Evolutionary conservation across 2,329 filamentous ascomycete species (phyloP).

Genomic region (Acrodontium crateriforme): DNA sequence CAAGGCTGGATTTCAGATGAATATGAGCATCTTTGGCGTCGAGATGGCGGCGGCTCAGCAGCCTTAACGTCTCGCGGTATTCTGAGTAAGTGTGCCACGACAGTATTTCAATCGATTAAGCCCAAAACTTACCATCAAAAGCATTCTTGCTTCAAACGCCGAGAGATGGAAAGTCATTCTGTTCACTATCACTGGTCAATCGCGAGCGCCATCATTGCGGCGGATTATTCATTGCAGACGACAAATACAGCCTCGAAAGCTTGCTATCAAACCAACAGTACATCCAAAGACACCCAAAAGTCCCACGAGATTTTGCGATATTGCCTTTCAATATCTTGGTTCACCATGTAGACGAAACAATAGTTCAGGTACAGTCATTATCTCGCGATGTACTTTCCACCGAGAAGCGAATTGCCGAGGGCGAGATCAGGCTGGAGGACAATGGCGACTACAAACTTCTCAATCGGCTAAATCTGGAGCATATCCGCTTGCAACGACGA

Average conservation of each 20-base stretch:
- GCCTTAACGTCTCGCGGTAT: slow-evolving; percentile 18
- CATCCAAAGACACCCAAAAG: slow-evolving; percentile 20
- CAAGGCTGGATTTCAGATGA: slow-evolving; percentile 22
- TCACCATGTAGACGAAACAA: slow-evolving; percentile 19
- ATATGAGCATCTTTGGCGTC: slow-evolving; percentile 21
- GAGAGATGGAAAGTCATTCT: slow-evolving; percentile 20
- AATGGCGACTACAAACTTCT: slow-evolving; percentile 23
- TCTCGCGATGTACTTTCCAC: slow-evolving; percentile 18
- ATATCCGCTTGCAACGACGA: slow-evolving; percentile 17
- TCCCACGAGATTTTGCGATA: slow-evolving; percentile 21
- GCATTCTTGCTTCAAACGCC: slow-evolving; percentile 22
- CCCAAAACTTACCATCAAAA: not conserved
- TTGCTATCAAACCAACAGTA: slow-evolving; percentile 17
- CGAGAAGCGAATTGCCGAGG: slow-evolving; percentile 20
- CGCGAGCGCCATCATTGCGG: slow-evolving; percentile 18
- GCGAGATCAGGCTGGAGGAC: slow-evolving; percentile 19
- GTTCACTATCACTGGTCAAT: slow-evolving; percentile 22
- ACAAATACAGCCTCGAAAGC: slow-evolving; percentile 15
- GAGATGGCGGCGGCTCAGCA: slow-evolving; percentile 21
- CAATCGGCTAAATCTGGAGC: slow-evolving; percentile 21
- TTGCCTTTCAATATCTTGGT: slow-evolving; percentile 19
- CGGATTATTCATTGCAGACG: slow-evolving; percentile 18
- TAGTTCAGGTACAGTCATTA: slow-evolving; percentile 16
- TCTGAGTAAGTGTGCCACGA: slow-evolving; percentile 10
- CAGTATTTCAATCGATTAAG: not conserved